These are phyloP conservation scores for Ramaria sp. DNA, from an alignment of 768 basidiomycete species.

Conservation along the genomic window DNA sequence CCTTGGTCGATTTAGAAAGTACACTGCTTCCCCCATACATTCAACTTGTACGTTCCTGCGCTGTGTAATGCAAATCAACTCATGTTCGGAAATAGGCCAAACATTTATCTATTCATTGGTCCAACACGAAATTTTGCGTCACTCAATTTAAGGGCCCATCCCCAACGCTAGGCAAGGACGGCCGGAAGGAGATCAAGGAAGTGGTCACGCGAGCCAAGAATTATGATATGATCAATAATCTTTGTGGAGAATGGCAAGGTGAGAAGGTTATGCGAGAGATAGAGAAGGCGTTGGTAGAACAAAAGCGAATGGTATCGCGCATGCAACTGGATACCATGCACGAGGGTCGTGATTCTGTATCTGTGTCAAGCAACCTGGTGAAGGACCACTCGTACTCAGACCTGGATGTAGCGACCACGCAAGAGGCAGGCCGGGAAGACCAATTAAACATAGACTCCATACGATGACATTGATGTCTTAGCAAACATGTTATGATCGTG, in stretches of 20 bases:
- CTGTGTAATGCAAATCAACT: background rate
- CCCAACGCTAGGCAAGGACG: constrained; percentile 42
- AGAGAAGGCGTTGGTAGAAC: background rate
- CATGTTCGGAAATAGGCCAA: constrained; percentile 34
- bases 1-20: constrained; percentile 56
- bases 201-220: constrained; percentile 48
- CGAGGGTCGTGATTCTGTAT: too few species aligned
- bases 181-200: constrained; percentile 45
- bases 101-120: constrained; percentile 72
- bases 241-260: background rate
- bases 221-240: constrained; percentile 21
- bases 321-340: too few species aligned
- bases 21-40: constrained; percentile 65
- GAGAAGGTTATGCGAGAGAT: constrained; percentile 3
- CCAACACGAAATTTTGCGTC: constrained; percentile 81
- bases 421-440: too few species aligned
- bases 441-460: too few species aligned
- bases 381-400: too few species aligned
- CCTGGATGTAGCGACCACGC: too few species aligned
- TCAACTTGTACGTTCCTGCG: constrained; percentile 45
- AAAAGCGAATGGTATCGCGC: background rate
- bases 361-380: too few species aligned
- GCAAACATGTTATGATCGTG: too few species aligned
- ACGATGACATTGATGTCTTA: too few species aligned
- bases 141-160: constrained; percentile 69